These are phyloP conservation scores for Aciculoconidium aculeatum DNA, from an alignment of 805 yeast genomes.

Conservation along the genomic window DNA sequence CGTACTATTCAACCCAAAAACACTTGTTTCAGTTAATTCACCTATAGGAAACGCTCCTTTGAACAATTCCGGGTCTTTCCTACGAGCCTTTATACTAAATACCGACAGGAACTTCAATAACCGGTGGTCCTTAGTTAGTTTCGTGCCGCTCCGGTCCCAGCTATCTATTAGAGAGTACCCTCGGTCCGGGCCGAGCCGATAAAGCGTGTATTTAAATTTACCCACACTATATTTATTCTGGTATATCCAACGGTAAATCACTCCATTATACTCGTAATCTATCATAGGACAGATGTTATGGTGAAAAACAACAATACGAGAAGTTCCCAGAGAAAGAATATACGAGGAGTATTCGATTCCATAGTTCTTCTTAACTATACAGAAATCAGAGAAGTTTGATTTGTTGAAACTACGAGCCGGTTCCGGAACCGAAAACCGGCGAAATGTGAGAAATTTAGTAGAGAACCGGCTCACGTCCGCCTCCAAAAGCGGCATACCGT, in stretches of 20 bases:
- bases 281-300: slow-evolving; percentile 7
- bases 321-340: not conserved
- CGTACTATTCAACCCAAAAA: slow-evolving; percentile 2
- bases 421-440: not conserved
- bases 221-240: slow-evolving; percentile 1
- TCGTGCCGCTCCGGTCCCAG: slow-evolving; percentile 5
- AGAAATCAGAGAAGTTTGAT: slow-evolving; percentile 3
- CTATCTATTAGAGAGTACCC: slow-evolving; percentile 6
- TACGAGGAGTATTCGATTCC: slow-evolving; percentile 2
- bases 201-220: slow-evolving; percentile 2
- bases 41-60: slow-evolving; percentile 5
- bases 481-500: slow-evolving; percentile 4
- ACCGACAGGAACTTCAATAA: not conserved
- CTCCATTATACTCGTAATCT: slow-evolving; percentile 7
- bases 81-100: not conserved
- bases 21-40: slow-evolving; percentile 4
- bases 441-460: slow-evolving; percentile 2
- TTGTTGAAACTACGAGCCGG: slow-evolving; percentile 2
- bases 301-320: slow-evolving; percentile 4
- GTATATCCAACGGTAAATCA: slow-evolving; percentile 7
- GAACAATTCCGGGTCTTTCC: slow-evolving; percentile 2
- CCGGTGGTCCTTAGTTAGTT: slow-evolving; percentile 2
- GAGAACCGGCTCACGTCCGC: slow-evolving; percentile 1
- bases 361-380: slow-evolving; percentile 2
- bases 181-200: slow-evolving; percentile 3